A percentile compares a stretch with the other conserved stretches of the same genome.
Conservation (phyloP, 331 rosid species). For the Cydonia oblonga region DNA sequence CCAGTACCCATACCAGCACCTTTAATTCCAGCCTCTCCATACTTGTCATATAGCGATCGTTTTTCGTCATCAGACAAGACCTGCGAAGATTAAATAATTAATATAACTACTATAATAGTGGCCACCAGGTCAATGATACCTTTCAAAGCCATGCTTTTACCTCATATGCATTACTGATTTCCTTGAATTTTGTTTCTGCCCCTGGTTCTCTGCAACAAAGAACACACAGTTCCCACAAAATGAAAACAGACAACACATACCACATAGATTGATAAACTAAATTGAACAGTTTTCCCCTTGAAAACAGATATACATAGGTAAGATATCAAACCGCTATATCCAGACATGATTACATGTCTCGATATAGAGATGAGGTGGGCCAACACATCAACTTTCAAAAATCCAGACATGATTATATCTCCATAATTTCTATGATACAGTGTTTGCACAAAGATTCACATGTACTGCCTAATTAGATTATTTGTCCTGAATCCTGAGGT, state of each 20-base stretch:
- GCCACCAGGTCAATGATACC: constrained; percentile 4
- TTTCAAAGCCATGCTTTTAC: constrained; percentile 26
- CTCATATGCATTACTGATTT: constrained; percentile 96
- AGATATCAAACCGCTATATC: neutral
- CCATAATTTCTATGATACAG: neutral
- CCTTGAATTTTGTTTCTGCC: constrained; percentile 88
- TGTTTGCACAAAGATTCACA: neutral
- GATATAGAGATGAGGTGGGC: neutral
- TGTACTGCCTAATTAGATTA: neutral
- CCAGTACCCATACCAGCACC: constrained; percentile 82
- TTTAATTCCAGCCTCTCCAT: constrained; percentile 97
- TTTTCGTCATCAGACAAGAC: constrained; percentile 97
- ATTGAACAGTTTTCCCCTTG: neutral
- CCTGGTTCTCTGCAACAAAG: constrained; percentile 58
- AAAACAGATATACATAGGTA: neutral
- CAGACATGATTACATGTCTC: neutral
- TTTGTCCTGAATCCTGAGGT: neutral
- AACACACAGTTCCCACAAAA: neutral
- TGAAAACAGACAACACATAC: constrained; percentile 2
- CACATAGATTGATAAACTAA: neutral
- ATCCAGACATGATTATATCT: neutral
- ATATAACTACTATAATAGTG: constrained; percentile 1
- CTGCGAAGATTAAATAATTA: constrained; percentile 30
- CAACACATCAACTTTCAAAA: neutral
- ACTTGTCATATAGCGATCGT: constrained; percentile 70